Evolutionary conservation across 805 yeast genomes (phyloP), one percentile per base, ranked within the genome.

Genomic region (Cyberlindnera xylosilytica): DNA sequence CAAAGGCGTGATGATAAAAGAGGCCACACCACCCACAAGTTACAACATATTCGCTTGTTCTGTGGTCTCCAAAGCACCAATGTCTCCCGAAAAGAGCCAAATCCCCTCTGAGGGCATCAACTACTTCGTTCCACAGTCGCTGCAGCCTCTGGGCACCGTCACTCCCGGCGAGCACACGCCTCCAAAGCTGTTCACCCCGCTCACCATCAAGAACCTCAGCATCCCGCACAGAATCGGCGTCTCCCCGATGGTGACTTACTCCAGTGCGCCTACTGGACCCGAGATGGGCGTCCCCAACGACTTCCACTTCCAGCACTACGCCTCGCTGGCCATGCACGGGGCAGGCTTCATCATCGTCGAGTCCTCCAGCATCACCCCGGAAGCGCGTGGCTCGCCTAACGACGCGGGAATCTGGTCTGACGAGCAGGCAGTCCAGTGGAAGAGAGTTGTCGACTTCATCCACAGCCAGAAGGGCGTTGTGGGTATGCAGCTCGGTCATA

Each of bases 321-420:
- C 30, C n/a, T 27, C 30, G n/a, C 13, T 27, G 8, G 30, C 30
- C 6, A 27, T 27, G 30, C 13, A 15, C 6, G 30, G 30, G 6
- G 15, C 30, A 27, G 30, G 15, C 6, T 27, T 27, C 30, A 27
- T 27, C 30, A 27, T 27, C 13, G 30, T 27, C 13, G 30, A 27
- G 16, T 6, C n/a, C 30, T 12, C 30, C 8, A 12, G 16, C 16
- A 12, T 27, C 16, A 27, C 30, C 8, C 30, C 30, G 13, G 30
- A 27, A 12, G 30, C n/a, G 7, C 30, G 30, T n/a, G 30, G n/a
- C 8, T 27, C 31, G 10, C 19, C 32, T 10, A 24, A 27, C 49
- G 20, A 8, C 18, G 18, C 26, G 20, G 83, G 82, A 2, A 50
- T 78, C 18, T 76, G 70, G 69, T 68, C 53, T 26, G 76, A 74